These are phyloP conservation scores for Chionographis japonica DNA, from an alignment of 106 monocot genomes.

Conservation along the genomic window DNA sequence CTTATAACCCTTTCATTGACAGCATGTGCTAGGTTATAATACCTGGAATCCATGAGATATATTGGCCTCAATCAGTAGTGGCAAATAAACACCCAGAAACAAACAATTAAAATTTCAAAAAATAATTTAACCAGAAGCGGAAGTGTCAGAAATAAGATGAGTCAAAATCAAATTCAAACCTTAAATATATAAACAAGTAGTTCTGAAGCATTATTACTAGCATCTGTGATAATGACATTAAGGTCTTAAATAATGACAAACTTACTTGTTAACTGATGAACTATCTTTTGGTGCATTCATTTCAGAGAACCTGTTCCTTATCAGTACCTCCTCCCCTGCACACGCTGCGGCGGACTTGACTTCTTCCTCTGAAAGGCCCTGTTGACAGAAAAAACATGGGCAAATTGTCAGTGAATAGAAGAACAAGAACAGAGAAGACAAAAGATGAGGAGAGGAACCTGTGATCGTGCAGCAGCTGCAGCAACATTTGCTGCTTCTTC, in stretches of 20 bases:
- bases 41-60: slow-evolving; percentile 37
- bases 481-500: slow-evolving; percentile 89
- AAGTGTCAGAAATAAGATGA: neutral
- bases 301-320: slow-evolving; percentile 88
- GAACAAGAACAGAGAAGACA: neutral
- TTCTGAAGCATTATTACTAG: neutral
- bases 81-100: slow-evolving; percentile 1
- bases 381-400: slow-evolving; percentile 4
- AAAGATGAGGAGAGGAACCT: slow-evolving; percentile 21
- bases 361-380: slow-evolving; percentile 98
- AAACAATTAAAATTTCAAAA: neutral
- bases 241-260: neutral
- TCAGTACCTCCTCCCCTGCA: slow-evolving; percentile 91
- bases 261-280: slow-evolving; percentile 85
- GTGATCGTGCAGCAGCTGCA: slow-evolving; percentile 70
- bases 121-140: neutral
- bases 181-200: neutral
- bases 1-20: slow-evolving; percentile 77
- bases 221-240: neutral
- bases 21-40: slow-evolving; percentile 97
- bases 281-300: slow-evolving; percentile 88
- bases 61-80: neutral
- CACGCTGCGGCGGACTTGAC: slow-evolving; percentile 84
- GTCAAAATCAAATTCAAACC: neutral
- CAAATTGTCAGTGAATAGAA: neutral